phyloP scores from a whole-genome alignment of 1,139 yeast genomes.

The Geotrichum macrosporum region DNA sequence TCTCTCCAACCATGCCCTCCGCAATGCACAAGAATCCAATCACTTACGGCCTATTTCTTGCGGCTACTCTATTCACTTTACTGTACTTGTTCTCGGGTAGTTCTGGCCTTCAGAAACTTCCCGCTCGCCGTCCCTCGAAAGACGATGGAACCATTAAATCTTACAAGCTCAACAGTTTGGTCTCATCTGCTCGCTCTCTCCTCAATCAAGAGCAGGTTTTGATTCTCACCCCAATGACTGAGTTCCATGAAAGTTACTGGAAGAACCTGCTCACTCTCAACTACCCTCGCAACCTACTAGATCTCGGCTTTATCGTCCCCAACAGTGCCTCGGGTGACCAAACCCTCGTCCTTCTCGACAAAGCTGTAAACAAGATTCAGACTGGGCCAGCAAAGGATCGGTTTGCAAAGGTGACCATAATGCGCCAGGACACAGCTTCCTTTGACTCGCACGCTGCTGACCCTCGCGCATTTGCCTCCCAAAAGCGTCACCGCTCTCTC shows the following conservation, averaged over 20 bases:
- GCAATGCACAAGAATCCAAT: too few species aligned
- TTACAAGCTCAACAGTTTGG: conserved; percentile 73
- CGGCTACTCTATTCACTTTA: too few species aligned
- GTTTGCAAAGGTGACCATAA: conserved; percentile 75
- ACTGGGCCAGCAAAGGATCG: conserved; percentile 52
- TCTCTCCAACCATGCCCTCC: too few species aligned
- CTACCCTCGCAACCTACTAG: conserved; percentile 80
- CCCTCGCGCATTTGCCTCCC: conserved; percentile 68
- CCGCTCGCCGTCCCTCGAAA: background rate
- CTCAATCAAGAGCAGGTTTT: conserved; percentile 75
- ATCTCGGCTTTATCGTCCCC: conserved; percentile 88
- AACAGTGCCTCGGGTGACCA: conserved; percentile 72
- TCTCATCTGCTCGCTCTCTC: conserved; percentile 64
- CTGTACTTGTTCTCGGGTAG: too few species aligned
- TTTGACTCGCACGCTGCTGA: conserved; percentile 73
- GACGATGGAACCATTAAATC: conserved; percentile 50
- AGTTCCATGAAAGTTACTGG: conserved; percentile 85
- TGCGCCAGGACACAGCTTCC: conserved; percentile 91
- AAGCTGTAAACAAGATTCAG: conserved; percentile 67
- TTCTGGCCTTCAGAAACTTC: background rate
- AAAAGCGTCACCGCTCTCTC: conserved; percentile 78
- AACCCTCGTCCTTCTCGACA: conserved; percentile 66
- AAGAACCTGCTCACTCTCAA: conserved; percentile 64
- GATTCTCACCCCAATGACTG: conserved; percentile 82
- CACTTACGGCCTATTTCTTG: too few species aligned